Base-by-base conservation (phyloP, 805 yeast species). In the Schwanniomyces polymorphus region DNA sequence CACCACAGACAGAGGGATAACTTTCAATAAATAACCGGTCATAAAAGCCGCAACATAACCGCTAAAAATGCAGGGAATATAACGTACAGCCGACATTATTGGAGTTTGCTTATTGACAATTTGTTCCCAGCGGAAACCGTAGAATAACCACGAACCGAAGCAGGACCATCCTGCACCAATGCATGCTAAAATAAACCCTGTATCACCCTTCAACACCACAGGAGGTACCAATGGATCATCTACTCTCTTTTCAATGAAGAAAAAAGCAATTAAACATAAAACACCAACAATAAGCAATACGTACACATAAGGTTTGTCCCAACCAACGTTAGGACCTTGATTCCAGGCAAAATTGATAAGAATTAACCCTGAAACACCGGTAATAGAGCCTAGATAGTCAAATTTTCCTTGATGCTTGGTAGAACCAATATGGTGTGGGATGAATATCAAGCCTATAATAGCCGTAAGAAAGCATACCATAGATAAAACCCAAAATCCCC, bases 291-390 rank as follows among this genome's bases (percentile, higher is more conserved):
- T 71, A 23, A 86, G 65, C 11, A 87, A 60, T 0, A 75, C 79
- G 43, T 82, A 79, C 38, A 83, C 79, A 54, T 86, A 86, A 1
- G 85, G 78, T 2, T 54, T 60, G 4, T 67, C 60, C 92, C 92
- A 87, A 10, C 92, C 91, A 2, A 74, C 86, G 18, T 78, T 76
- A 0, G 92, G 88, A 4, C 87, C 91, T 59, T 88, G 90, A 56
- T 85, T 88, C 82, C 88, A 83, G 1, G 84, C 80, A 60, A 86
- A 82, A 53, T 85, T 86, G 59, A 88, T 74, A 18, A 87, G 60
- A 3, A 85, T 71, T 38, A 88, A 61, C 0, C 88, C 90, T 10
- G 67, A 47, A 7, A 86, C 78, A 4, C 88, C 91, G n/a, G 78
- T 51, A 0, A 68, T 18, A 0, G 85, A 69, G 0, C 74, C 72